These are phyloP conservation scores for Vitis amurensis DNA, from an alignment of 164 flowering plant species.

Conservation along the genomic window DNA sequence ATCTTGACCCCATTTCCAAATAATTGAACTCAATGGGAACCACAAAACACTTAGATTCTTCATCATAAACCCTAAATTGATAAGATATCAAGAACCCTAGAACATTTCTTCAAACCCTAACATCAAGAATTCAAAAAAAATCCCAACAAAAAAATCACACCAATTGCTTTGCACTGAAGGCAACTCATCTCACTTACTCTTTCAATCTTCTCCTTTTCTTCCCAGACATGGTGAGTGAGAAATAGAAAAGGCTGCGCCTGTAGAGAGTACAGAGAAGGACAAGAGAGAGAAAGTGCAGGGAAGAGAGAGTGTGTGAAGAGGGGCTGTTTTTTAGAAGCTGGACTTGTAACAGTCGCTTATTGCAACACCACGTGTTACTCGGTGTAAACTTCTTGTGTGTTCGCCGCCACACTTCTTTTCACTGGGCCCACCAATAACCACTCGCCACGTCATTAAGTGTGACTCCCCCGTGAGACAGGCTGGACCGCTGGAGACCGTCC, in stretches of 20 bases:
- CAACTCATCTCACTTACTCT: conserved; percentile 28
- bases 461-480: too few species aligned
- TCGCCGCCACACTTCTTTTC: too few species aligned
- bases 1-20: neutral
- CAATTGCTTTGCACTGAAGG: neutral
- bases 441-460: too few species aligned
- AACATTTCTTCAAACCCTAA: conserved; percentile 3
- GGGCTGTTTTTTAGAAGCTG: too few species aligned
- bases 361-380: too few species aligned
- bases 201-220: conserved; percentile 37
- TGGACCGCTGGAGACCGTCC: too few species aligned
- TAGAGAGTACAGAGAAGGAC: neutral
- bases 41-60: neutral
- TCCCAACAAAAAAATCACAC: neutral
- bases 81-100: conserved; percentile 5
- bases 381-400: too few species aligned
- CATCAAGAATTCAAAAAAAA: neutral
- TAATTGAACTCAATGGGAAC: neutral
- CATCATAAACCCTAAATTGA: neutral
- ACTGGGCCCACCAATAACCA: too few species aligned
- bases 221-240: conserved; percentile 24
- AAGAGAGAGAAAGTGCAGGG: neutral
- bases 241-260: too few species aligned
- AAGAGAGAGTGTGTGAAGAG: conserved; percentile 1
- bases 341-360: too few species aligned